Percentiles rank a stretch among this genome's conserved stretches.
phyloP scores from a whole-genome alignment of 2,329 filamentous ascomycete species.

The Fusarium floridanum region DNA sequence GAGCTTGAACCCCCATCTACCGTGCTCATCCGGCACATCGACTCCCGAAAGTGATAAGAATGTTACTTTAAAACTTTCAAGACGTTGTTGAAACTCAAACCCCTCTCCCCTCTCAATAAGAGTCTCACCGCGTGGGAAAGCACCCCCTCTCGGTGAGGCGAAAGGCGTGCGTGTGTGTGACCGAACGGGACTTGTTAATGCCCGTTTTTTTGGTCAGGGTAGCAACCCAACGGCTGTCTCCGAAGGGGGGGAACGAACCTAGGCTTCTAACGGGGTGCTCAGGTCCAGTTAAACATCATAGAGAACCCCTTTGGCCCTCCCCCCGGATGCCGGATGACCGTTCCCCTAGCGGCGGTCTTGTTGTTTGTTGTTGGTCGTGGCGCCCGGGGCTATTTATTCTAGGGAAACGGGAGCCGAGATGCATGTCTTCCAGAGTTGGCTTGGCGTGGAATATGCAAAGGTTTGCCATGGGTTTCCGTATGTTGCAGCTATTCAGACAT shows the following conservation, averaged over 20 bases:
- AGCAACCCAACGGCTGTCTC: slow-evolving; percentile 19
- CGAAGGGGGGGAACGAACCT: not conserved
- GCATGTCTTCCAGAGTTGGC: slow-evolving; percentile 7
- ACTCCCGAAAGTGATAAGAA: not conserved
- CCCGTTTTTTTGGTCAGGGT: not conserved
- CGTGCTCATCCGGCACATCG: not conserved
- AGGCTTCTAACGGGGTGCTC: slow-evolving; percentile 5
- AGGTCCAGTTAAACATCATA: slow-evolving; percentile 21
- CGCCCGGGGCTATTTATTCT: not conserved
- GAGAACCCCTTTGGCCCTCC: slow-evolving; percentile 13
- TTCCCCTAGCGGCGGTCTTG: slow-evolving; percentile 30
- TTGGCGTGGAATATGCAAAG: slow-evolving; percentile 1
- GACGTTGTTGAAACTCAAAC: slow-evolving; percentile 7
- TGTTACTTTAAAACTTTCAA: not conserved
- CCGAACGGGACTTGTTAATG: not conserved
- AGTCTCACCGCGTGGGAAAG: not conserved
- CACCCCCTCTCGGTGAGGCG: not conserved
- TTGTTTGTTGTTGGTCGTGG: not conserved
- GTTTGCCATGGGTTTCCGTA: not conserved
- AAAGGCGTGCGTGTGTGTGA: not conserved
- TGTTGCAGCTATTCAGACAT: not conserved
- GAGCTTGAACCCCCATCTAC: slow-evolving; percentile 2
- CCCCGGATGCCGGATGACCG: slow-evolving; percentile 25
- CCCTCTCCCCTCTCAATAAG: not conserved
- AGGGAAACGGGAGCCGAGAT: slow-evolving; percentile 9